Percentiles rank a stretch among this genome's conserved stretches.
phyloP scores from a whole-genome alignment of 1,284 basidiomycete species.

The Neotropicomus parvogracilis region DNA sequence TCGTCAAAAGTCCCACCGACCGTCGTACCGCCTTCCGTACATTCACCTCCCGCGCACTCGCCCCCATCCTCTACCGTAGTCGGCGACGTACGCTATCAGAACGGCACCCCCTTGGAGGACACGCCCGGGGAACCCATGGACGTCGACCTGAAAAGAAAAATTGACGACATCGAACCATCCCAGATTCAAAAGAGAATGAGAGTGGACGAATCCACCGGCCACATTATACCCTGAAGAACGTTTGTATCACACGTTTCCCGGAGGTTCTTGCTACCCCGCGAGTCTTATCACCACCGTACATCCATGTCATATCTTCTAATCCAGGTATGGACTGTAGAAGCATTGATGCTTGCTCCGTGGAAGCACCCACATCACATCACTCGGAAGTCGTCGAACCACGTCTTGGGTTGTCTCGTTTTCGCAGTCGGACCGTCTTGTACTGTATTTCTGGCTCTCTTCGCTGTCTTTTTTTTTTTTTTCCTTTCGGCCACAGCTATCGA shows the following conservation, averaged over 20 bases:
- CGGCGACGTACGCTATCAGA: constrained; percentile 33
- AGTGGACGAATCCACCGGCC: constrained; percentile 31
- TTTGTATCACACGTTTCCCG: constrained; percentile 13
- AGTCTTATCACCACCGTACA: constrained; percentile 23
- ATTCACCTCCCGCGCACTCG: constrained; percentile 49
- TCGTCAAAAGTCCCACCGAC: constrained; percentile 39
- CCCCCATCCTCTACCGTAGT: constrained; percentile 41
- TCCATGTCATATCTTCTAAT: constrained; percentile 24
- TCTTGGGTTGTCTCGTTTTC: constrained; percentile 34
- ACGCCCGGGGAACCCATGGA: constrained; percentile 28
- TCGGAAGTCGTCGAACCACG: constrained; percentile 30
- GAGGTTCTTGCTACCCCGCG: constrained; percentile 26
- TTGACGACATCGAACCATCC: constrained; percentile 32
- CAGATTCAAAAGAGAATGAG: constrained; percentile 40
- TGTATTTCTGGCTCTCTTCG: constrained; percentile 22
- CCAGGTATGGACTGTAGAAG: constrained; percentile 31
- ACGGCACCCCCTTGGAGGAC: constrained; percentile 30
- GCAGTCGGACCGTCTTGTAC: constrained; percentile 36
- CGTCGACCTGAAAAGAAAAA: constrained; percentile 37
- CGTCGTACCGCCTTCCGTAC: constrained; percentile 42
- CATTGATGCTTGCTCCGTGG: constrained; percentile 30
- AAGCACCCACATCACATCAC: constrained; percentile 28
- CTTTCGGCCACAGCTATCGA: constrained; percentile 30
- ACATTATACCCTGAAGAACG: constrained; percentile 32
- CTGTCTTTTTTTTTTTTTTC: constrained; percentile 12